Evolutionary conservation across 441 rosid genomes (phyloP), one percentile per base, ranked within the genome.

Genomic region (Erodium moschatum): DNA sequence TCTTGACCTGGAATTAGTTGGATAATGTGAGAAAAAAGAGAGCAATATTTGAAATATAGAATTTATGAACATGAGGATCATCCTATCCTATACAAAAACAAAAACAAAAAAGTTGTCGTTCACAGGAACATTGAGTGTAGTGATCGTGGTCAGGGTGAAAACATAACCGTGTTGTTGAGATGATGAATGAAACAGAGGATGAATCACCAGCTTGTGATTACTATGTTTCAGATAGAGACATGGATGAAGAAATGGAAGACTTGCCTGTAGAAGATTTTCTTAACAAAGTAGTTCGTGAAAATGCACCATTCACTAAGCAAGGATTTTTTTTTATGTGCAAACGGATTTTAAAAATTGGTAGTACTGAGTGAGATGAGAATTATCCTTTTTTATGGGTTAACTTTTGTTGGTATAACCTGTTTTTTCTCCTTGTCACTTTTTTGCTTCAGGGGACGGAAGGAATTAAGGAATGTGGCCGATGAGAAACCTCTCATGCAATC

Each of bases 401-500:
- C 46, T 24, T 16, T 33, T 62, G 72, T 40, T 13, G 4, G 64
- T 52, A 20, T 78, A 44, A 68, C 19, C 0, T 18, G 58, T 69
- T 18, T 10, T 65, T 21, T 24, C 31, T 29, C 1, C 46, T 63
- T 68, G 62, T 24, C 15, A 7, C 70, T 40, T 4, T 67, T 67
- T 71, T 72, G 69, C 54, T 71, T 72, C 75, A 64, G 81, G 67
- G 70, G 87, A 80, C 79, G 97, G 73, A 94, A 93, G 83, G 89
- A 87, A 65, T 80, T 91, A 68, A 81, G 87, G 86, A 78, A 40
- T 40, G 44, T 80, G 69, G 85, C 69, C 64, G 20, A 50, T 15
- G 40, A 29, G 24, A 67, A 76, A 67, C 67, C 60, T 62, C 10
- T 67, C 50, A 66, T 72, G 63, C 72, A 73, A 64, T 44, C 70